Conservation (phyloP, 176 grass and related monocot species). For the Pontederia paniculata region DNA sequence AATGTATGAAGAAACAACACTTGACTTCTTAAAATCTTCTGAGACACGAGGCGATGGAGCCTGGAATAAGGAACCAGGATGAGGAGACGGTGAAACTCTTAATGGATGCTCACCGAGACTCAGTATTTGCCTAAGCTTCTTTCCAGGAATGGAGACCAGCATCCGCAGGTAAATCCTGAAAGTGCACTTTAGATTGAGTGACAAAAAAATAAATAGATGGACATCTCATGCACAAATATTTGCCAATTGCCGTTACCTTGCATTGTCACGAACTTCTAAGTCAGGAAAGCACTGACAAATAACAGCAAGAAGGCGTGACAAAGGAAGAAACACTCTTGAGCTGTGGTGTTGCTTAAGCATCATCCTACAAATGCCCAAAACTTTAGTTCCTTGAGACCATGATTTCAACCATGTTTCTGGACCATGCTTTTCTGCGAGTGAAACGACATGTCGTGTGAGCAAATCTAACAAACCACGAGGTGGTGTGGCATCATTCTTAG, state of each 20-base stretch:
- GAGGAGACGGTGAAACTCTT: constrained; percentile 35
- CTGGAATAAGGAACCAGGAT: constrained; percentile 55
- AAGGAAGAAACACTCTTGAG: constrained; percentile 56
- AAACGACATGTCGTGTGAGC: constrained; percentile 63
- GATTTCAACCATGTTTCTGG: constrained; percentile 50
- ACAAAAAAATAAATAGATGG: background rate
- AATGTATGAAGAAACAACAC: constrained; percentile 58
- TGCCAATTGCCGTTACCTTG: constrained; percentile 35
- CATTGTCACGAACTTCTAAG: constrained; percentile 87
- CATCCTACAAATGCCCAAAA: constrained; percentile 61
- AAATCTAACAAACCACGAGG: constrained; percentile 67
- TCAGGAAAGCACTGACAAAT: constrained; percentile 72
- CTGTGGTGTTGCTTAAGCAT: constrained; percentile 77
- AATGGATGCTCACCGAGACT: constrained; percentile 49
- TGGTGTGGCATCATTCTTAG: constrained; percentile 54
- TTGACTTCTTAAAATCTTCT: constrained; percentile 41
- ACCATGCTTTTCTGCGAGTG: constrained; percentile 51
- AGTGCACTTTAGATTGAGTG: background rate
- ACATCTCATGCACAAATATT: background rate
- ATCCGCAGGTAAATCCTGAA: constrained; percentile 76
- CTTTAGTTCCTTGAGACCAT: constrained; percentile 86
- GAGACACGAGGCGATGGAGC: constrained; percentile 31
- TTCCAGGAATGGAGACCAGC: constrained; percentile 80
- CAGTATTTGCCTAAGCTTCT: constrained; percentile 75
- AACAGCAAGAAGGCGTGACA: constrained; percentile 44